phyloP scores from a whole-genome alignment of 2,329 filamentous ascomycete species.

The Colletotrichum lentis region DNA sequence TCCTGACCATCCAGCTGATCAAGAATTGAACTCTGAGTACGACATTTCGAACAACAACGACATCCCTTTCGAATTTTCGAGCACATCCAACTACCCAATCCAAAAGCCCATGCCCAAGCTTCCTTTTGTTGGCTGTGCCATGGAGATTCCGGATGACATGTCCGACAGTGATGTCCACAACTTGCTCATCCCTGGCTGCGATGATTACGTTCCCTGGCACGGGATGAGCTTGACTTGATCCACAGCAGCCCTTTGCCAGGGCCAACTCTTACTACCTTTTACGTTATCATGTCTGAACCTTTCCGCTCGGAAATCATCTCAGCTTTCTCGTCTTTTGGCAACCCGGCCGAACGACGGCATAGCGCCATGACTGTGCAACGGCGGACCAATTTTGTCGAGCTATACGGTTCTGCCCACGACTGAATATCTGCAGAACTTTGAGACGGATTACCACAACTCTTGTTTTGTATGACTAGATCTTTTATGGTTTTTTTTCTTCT shows the following conservation, averaged over 20 bases:
- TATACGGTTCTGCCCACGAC: conserved; percentile 26
- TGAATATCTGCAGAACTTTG: conserved; percentile 29
- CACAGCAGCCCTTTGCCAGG: neutral
- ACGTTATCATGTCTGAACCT: conserved; percentile 14
- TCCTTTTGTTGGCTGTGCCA: conserved; percentile 23
- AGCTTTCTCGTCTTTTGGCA: neutral
- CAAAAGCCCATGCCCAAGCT: conserved; percentile 10
- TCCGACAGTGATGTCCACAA: conserved; percentile 31
- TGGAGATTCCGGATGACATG: conserved; percentile 35
- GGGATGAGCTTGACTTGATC: conserved; percentile 3
- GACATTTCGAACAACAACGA: neutral
- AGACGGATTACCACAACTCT: conserved; percentile 22
- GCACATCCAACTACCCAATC: neutral
- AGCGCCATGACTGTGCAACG: neutral
- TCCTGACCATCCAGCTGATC: neutral
- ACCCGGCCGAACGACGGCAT: neutral
- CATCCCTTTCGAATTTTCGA: conserved; percentile 2
- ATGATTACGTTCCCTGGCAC: conserved; percentile 29
- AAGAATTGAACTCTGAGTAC: too few species aligned
- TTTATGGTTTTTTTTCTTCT: conserved; percentile 30
- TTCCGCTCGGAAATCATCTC: conserved; percentile 1
- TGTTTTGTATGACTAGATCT: conserved; percentile 31
- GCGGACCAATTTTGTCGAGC: conserved; percentile 30
- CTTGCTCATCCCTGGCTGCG: conserved; percentile 33
- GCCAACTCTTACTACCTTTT: neutral